These are phyloP conservation scores for Elongisporangium prolatum DNA, from an alignment of 352 stramenopile species.

Conservation along the genomic window DNA sequence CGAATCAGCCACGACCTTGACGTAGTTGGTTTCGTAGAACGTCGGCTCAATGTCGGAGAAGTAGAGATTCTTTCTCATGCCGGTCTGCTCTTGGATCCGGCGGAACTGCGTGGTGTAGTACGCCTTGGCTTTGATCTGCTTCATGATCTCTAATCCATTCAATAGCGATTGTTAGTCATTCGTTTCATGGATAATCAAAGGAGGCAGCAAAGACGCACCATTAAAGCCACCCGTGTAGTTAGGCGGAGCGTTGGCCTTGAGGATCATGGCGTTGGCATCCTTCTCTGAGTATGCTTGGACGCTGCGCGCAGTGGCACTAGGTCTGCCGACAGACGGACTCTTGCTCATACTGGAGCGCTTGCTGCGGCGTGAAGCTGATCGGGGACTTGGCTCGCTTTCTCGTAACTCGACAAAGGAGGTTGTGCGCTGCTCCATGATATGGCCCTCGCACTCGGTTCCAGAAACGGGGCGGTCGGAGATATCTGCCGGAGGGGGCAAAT, in stretches of 20 bases:
- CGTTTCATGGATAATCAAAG: no score
- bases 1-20: slow-evolving; percentile 42
- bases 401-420: slow-evolving; percentile 52
- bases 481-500: no score
- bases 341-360: slow-evolving; percentile 25
- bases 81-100: slow-evolving; percentile 71
- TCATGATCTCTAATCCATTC: slow-evolving; percentile 56
- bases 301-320: slow-evolving; percentile 9
- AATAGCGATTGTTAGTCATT: slow-evolving; percentile 1
- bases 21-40: slow-evolving; percentile 65
- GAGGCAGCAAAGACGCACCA: slow-evolving; percentile 10
- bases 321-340: slow-evolving; percentile 16
- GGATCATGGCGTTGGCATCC: slow-evolving; percentile 65
- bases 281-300: slow-evolving; percentile 36
- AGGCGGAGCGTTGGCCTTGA: slow-evolving; percentile 57
- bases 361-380: slow-evolving; percentile 15
- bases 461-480: no score
- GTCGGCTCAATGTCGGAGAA: slow-evolving; percentile 55
- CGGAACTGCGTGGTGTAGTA: slow-evolving; percentile 81
- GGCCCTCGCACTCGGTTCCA: no score
- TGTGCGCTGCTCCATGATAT: slow-evolving; percentile 47
- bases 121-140: slow-evolving; percentile 71
- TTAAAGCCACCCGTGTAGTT: slow-evolving; percentile 62
- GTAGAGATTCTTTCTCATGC: slow-evolving; percentile 54
- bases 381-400: slow-evolving; percentile 16